Conservation (phyloP, 2,329 filamentous ascomycete species). For the Teratosphaeria gauchensis region DNA sequence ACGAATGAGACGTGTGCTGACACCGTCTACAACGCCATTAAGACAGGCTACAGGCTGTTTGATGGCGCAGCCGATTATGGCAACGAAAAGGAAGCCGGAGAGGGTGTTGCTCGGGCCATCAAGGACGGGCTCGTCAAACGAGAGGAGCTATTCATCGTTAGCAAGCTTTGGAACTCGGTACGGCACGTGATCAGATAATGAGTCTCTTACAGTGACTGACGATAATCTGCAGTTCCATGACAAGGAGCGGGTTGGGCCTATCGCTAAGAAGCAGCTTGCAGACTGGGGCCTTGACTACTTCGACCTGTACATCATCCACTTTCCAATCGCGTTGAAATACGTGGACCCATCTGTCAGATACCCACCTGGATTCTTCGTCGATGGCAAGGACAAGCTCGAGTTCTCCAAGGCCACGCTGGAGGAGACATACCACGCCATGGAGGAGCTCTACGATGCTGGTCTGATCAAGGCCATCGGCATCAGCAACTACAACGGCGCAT, state of each 20-base stretch:
- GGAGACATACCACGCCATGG: conserved; percentile 76
- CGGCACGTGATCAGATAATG: conserved; percentile 40
- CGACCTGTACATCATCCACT: conserved; percentile 75
- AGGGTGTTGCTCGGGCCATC: conserved; percentile 70
- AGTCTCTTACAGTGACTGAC: conserved; percentile 31
- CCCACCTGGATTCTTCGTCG: conserved; percentile 64
- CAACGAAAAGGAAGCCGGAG: conserved; percentile 68
- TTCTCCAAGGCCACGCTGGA: conserved; percentile 62
- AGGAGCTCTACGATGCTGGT: conserved; percentile 58
- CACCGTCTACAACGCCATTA: conserved; percentile 64
- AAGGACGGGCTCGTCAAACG: conserved; percentile 72
- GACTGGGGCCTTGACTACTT: conserved; percentile 86
- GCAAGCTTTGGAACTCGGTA: conserved; percentile 76
- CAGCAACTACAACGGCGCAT: conserved; percentile 70
- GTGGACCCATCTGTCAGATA: conserved; percentile 71
- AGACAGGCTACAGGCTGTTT: conserved; percentile 51
- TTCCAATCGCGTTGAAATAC: conserved; percentile 77
- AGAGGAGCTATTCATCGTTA: conserved; percentile 82
- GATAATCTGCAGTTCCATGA: conserved; percentile 55
- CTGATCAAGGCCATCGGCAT: conserved; percentile 68
- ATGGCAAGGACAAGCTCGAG: conserved; percentile 48
- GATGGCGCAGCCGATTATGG: conserved; percentile 65
- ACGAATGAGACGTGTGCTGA: conserved; percentile 63
- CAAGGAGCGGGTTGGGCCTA: conserved; percentile 63
- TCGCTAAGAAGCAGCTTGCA: conserved; percentile 64